Evolutionary conservation across 176 grass and related monocot species (phyloP).

Genomic region (Guadua angustifolia): DNA sequence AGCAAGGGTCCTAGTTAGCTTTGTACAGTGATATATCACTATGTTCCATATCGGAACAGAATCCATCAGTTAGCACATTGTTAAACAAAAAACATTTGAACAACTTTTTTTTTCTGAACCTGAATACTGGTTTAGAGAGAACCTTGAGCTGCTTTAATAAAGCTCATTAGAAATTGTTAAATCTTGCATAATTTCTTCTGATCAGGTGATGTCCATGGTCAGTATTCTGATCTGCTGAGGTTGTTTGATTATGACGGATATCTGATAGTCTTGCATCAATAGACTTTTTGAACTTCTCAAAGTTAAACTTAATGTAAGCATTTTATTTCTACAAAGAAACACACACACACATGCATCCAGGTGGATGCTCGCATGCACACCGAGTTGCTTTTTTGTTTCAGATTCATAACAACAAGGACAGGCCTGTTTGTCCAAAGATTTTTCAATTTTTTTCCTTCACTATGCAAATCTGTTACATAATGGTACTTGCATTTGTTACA

Average conservation of each 20-base stretch:
- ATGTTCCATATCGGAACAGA: background rate
- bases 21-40: background rate
- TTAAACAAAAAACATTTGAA: background rate
- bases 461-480: too few relatives aligned
- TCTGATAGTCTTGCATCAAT: too few relatives aligned
- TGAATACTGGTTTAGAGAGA: background rate
- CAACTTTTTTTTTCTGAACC: slow-evolving; percentile 12
- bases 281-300: too few relatives aligned
- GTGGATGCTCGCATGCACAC: too few relatives aligned
- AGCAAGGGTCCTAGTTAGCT: background rate
- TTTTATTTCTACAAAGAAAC: too few relatives aligned
- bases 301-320: too few relatives aligned
- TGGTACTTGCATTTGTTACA: too few relatives aligned
- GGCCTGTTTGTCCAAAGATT: too few relatives aligned
- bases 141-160: background rate
- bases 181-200: slow-evolving; percentile 38
- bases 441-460: too few relatives aligned
- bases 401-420: too few relatives aligned
- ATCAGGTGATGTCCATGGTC: slow-evolving; percentile 78
- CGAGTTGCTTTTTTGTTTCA: too few relatives aligned
- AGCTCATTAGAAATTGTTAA: slow-evolving; percentile 9
- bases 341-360: too few relatives aligned
- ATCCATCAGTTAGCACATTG: background rate
- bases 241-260: slow-evolving; percentile 75
- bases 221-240: slow-evolving; percentile 84